Base-by-base conservation (phyloP, 1,284 basidiomycete genomes). In the Irpex sp. region DNA sequence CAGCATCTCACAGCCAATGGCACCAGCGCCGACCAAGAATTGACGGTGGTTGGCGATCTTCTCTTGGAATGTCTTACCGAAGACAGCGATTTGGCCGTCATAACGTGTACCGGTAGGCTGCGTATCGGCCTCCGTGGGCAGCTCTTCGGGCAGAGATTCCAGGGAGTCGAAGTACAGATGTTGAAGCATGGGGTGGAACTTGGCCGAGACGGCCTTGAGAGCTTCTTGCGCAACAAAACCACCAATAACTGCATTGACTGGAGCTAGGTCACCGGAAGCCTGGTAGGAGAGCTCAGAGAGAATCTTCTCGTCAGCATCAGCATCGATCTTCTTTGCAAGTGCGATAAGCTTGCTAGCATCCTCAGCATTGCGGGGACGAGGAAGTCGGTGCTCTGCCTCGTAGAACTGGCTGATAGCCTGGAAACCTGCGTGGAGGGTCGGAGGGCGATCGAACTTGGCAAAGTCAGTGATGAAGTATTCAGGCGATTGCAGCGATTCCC, bases 1-100 rank as follows among this genome's bases (percentile, higher is more conserved):
- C 72, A 99, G 80, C 97, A 99, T 99, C 79, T 99, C 97, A 74
- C 98, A 99, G 26, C 97, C 97, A 74, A 99, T 99, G 54, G 97
- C 97, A 64, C 97, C 97, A 21, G 97, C 91, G 6, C 97, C 97
- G 59, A 99, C 97, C 35, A 99, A 85, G 85, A 99, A 99, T 74
- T 99, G 94, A 51, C 93, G 85, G 74, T 94, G 89, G 73, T 94
- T 93, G 60, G 88, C 85, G 64, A 99, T 91, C 82, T 95, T 98
- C 47, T 92, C 83, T 72, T 99, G 97, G 88, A 99, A 99, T 1
- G 78, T 75, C 74, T 87, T 92, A 17, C 97, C 97, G 70, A 99
- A 97, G 13, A 99, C 95, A 33, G 95, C 96, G 70, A 99, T 89
- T 78, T 99, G 97, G 15, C 87, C 88, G 75, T 99, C 97, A 76